These are phyloP conservation scores for Neurospora sp. DNA, from an alignment of 2,329 filamentous ascomycete genomes.

Conservation along the genomic window DNA sequence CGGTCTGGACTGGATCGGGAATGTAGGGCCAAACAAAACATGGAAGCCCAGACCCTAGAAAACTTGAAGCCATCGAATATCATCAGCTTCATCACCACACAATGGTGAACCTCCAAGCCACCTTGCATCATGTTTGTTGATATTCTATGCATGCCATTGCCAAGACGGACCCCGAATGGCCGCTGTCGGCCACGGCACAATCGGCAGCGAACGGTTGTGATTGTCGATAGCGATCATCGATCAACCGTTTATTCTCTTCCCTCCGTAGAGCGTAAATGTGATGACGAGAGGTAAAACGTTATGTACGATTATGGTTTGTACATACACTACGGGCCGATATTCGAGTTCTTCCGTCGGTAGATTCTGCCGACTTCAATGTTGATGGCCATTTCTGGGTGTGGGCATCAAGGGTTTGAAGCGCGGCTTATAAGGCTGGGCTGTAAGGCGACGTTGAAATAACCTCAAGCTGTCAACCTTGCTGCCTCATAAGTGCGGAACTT, in stretches of 20 bases:
- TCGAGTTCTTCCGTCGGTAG: not conserved
- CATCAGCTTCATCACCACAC: not conserved
- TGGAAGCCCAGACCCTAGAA: not conserved
- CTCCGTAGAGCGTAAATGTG: not conserved
- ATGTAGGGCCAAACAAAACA: not conserved
- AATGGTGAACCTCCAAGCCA: not conserved
- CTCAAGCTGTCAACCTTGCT: not conserved
- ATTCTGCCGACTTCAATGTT: not conserved
- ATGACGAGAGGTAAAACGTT: not conserved
- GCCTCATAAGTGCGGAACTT: not conserved
- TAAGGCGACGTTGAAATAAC: not conserved
- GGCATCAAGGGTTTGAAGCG: not conserved
- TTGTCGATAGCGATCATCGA: not conserved
- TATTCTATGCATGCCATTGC: not conserved
- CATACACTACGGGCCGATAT: not conserved
- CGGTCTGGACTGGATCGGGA: not conserved
- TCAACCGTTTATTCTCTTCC: not conserved
- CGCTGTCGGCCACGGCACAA: not conserved
- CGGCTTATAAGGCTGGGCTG: not conserved
- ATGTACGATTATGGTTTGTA: not conserved
- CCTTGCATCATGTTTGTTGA: not conserved
- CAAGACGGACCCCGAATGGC: not conserved
- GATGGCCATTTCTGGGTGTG: not conserved
- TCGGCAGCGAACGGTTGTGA: not conserved
- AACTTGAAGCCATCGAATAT: not conserved